Evolutionary conservation across 352 stramenopile genomes (phyloP).

Genomic region (Pythium periplocum): DNA sequence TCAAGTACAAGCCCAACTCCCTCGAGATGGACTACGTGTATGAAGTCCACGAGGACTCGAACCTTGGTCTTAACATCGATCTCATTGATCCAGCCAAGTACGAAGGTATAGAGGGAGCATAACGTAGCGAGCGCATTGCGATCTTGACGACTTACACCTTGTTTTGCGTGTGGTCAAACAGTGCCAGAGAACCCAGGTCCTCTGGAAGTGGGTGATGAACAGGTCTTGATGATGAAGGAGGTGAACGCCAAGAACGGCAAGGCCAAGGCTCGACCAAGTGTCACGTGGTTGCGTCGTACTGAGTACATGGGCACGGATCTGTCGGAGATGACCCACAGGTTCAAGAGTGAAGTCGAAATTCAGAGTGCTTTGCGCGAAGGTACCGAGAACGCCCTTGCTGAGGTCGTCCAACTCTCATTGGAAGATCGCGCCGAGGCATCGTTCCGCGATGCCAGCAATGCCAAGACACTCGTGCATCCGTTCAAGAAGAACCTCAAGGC

Average conservation of each 20-base stretch:
- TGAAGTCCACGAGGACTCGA: constrained; percentile 79
- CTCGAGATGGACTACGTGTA: constrained; percentile 84
- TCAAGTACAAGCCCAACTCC: constrained; percentile 86
- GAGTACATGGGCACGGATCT: constrained; percentile 87
- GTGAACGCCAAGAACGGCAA: constrained; percentile 38
- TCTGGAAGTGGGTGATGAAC: constrained; percentile 67
- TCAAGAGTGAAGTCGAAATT: constrained; percentile 84
- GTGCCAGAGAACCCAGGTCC: constrained; percentile 39
- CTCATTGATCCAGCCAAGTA: constrained; percentile 85
- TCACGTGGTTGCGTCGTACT: constrained; percentile 77
- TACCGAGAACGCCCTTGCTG: constrained; percentile 72
- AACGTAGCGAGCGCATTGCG: neutral
- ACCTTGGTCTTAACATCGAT: constrained; percentile 73
- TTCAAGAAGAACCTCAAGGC: constrained; percentile 81
- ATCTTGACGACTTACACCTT: neutral
- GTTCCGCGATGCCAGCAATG: constrained; percentile 64
- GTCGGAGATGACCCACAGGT: constrained; percentile 83
- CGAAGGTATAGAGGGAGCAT: constrained; percentile 33
- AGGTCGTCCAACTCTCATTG: constrained; percentile 62
- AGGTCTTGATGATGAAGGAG: constrained; percentile 80
- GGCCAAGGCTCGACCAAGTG: constrained; percentile 58
- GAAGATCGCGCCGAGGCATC: constrained; percentile 78
- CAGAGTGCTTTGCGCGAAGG: constrained; percentile 76
- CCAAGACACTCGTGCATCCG: constrained; percentile 66
- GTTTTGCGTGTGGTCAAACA: constrained; percentile 11